Evolutionary conservation across 768 basidiomycete species (phyloP).

Genomic region (Clitopilus passeckerianus): DNA sequence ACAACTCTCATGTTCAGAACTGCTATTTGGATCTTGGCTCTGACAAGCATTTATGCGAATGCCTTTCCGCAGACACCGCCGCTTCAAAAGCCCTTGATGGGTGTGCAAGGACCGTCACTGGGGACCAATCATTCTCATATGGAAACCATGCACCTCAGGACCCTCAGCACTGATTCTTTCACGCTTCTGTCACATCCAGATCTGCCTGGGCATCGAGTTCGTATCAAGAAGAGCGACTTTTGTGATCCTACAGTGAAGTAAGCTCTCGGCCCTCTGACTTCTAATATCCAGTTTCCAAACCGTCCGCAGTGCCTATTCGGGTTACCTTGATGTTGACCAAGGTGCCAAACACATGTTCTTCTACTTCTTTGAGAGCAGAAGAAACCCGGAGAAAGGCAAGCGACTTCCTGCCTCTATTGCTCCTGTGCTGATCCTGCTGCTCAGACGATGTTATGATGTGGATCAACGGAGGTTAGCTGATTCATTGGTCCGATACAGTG

Average conservation of each 20-base stretch:
- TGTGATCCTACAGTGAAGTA: slow-evolving; percentile 64
- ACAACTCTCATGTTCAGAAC: background rate
- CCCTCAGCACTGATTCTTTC: slow-evolving; percentile 23
- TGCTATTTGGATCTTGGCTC: background rate
- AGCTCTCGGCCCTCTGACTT: slow-evolving; percentile 3
- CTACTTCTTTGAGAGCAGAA: slow-evolving; percentile 72
- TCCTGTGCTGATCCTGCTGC: background rate
- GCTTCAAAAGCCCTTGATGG: background rate
- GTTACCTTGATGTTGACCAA: slow-evolving; percentile 35
- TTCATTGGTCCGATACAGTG: background rate
- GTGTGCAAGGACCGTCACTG: background rate
- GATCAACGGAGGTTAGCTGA: slow-evolving; percentile 53
- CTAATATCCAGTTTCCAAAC: slow-evolving; percentile 7
- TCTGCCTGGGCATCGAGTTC: slow-evolving; percentile 49
- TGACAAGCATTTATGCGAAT: background rate
- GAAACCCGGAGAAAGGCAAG: slow-evolving; percentile 46
- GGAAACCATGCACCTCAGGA: slow-evolving; percentile 18
- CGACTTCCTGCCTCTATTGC: slow-evolving; percentile 18
- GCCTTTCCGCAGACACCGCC: background rate
- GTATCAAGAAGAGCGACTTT: slow-evolving; percentile 57
- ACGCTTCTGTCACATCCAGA: slow-evolving; percentile 39
- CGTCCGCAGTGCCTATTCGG: slow-evolving; percentile 29
- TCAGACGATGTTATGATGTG: slow-evolving; percentile 66
- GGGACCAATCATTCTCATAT: background rate
- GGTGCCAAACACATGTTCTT: slow-evolving; percentile 66